A percentile compares a stretch with the other conserved stretches of the same genome.
phyloP scores from a whole-genome alignment of 1,139 yeast genomes.

The Blastobotrys raffinosifermentans region DNA sequence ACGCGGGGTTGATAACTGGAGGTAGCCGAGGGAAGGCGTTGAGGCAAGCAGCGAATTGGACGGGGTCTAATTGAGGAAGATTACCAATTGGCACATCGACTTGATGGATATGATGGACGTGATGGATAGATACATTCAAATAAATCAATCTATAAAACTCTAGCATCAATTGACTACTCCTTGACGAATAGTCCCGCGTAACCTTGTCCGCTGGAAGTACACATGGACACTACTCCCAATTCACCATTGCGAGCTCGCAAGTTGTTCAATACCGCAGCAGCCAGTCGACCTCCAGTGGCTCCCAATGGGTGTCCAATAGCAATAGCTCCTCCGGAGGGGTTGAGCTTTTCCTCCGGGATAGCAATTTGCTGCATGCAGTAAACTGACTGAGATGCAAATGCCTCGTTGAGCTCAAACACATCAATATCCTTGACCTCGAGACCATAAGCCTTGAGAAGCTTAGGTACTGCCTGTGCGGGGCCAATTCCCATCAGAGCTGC shows the following conservation, averaged over 20 bases:
- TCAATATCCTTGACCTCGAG: slow-evolving; percentile 33
- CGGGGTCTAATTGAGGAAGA: too few relatives aligned
- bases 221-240: slow-evolving; percentile 40
- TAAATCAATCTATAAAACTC: too few relatives aligned
- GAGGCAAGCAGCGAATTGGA: too few relatives aligned
- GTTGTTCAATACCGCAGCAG: slow-evolving; percentile 36
- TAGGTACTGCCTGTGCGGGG: slow-evolving; percentile 39
- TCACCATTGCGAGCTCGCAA: slow-evolving; percentile 31
- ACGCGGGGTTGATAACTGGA: too few relatives aligned
- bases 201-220: slow-evolving; percentile 43
- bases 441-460: slow-evolving; percentile 29
- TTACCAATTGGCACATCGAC: too few relatives aligned
- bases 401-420: slow-evolving; percentile 40
- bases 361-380: slow-evolving; percentile 35
- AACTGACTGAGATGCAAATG: slow-evolving; percentile 40
- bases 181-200: slow-evolving; percentile 38
- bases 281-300: slow-evolving; percentile 39
- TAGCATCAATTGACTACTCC: too few relatives aligned
- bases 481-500: slow-evolving; percentile 40
- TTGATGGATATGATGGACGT: too few relatives aligned
- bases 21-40: too few relatives aligned
- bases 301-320: slow-evolving; percentile 43
- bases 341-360: slow-evolving; percentile 33
- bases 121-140: too few relatives aligned
- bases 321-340: slow-evolving; percentile 42